Base-by-base conservation (phyloP, 2,329 filamentous ascomycete species). In the Xylariales sp. region DNA sequence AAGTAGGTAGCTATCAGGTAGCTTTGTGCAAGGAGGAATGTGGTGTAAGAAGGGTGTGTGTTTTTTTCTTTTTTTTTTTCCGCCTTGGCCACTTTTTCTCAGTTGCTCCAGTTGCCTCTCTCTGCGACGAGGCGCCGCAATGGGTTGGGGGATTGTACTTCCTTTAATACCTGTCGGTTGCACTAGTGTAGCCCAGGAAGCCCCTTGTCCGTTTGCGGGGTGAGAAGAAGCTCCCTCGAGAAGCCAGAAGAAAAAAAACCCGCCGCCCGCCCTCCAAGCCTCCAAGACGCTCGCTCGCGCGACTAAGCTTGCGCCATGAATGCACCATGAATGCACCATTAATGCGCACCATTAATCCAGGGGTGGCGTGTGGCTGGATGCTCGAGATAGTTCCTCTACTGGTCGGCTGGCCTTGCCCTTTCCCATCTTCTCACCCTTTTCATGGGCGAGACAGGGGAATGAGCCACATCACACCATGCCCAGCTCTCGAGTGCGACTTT, bases 101-200 rank as follows among this genome's bases (percentile, higher is more conserved):
- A 23, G 23, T 23, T 60, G 36, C 54, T 66, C 36, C 46, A 57
- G 57, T 55, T 23, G 23, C 23, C 23, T 23, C 23, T 49, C 63
- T 56, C 58, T 55, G 59, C 70, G 68, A 71, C 63, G 62, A 65
- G 69, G 68, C 74, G 69, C 63, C 69, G 41, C 69, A 69, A 61
- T 72, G 63, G 71, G 71, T 74, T 74, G 75, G 77, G 78, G 75
- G 73, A 76, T 72, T 72, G 72, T 67, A 70, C 54, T 66, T 70
- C 76, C 72, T 79, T 79, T 79, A 79, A 78, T 79, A 79, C 76
- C 75, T 78, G 69, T 67, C 73, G 64, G 73, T 52, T 62, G 71
- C 71, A 60, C 66, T 60, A 56, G 67, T 65, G 49, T 58, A n/a
- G 67, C 69, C 64, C 73, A 65, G 64, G 49, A 55, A n/a, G 67